Percentiles rank a stretch among this genome's conserved stretches.
Evolutionary conservation across 2,329 filamentous ascomycete genomes (phyloP).

Genomic region (Aspergillus alliaceus): DNA sequence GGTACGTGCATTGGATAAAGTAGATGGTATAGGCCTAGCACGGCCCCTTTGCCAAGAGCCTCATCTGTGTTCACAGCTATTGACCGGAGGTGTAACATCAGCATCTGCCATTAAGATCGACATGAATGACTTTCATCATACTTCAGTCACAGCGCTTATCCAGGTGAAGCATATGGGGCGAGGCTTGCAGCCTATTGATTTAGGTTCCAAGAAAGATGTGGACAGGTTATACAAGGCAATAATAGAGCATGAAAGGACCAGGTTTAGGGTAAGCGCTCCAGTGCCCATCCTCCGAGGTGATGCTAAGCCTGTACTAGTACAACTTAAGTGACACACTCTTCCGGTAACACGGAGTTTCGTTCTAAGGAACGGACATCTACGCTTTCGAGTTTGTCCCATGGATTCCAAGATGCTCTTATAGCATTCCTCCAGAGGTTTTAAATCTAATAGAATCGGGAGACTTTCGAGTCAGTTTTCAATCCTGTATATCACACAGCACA

Average conservation of each 20-base stretch:
- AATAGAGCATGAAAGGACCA: not conserved
- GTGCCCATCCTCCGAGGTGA: not conserved
- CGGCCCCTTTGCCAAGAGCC: not conserved
- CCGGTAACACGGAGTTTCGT: not conserved
- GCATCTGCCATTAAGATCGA: not conserved
- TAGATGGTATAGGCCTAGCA: not conserved
- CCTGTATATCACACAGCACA: not conserved
- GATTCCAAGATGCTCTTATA: not conserved
- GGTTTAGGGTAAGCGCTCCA: not conserved
- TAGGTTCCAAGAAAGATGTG: not conserved
- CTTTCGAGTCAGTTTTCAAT: not conserved
- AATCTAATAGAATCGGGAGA: not conserved
- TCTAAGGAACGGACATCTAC: not conserved
- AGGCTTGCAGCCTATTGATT: not conserved
- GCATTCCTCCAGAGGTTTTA: not conserved
- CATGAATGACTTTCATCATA: not conserved
- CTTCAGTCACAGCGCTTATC: not conserved
- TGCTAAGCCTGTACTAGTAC: not conserved
- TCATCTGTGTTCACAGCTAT: not conserved
- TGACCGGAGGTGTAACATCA: not conserved
- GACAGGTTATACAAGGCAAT: not conserved
- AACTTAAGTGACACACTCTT: not conserved
- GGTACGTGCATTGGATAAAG: not conserved
- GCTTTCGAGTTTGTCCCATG: not conserved
- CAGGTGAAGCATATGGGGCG: not conserved